Evolutionary conservation across 305 asterid species (phyloP), one percentile per base, ranked within the genome.

Genomic region (Solanum hybrid): DNA sequence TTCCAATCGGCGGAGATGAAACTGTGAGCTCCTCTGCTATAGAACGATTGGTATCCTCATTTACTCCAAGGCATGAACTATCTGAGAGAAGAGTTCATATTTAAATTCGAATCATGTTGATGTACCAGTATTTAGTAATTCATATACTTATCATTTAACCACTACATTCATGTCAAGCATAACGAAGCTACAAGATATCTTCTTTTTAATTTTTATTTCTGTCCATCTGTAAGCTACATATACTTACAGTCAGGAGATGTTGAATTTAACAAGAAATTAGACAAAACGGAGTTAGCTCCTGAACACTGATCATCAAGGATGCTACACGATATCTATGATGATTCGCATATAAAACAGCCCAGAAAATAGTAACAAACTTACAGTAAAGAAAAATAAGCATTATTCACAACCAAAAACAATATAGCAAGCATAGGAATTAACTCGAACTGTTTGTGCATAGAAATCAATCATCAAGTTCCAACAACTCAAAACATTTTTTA

Each of bases 1-100:
- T 91, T 89, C 92, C 96, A 89, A 91, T 92, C 90, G 91, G 94
- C 81, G 91, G 95, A 92, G 92, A 90, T 86, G 93, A 90, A 88
- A 90, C 83, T 75, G 83, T 92, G 88, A 90, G 92, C 40, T 93
- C 95, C 89, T 94, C 96, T 88, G 91, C 93, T 87, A 93, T 94
- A 89, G 94, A 94, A 92, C 87, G 95, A 91, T 92, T 88, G 51
- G 94, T 85, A 92, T 90, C 95, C 91, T 93, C 97, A 90, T 90
- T 90, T 71, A 90, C 93, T 92, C 92, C 77, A 89, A 90, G 93
- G 75, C 82, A 87, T 89, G 94, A 95, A 91, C 90, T 92, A 78
- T 31, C 99, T 95, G 90, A 29, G 87, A 94, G 64, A 90, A 87
- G 83, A 67, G 90, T 88, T 81, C 86, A 89, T 84, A 87, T 64